A percentile compares a stretch with the other conserved stretches of the same genome.
These are phyloP conservation scores for Gymnopilus dilepis DNA, from an alignment of 768 basidiomycete species.

Conservation along the genomic window DNA sequence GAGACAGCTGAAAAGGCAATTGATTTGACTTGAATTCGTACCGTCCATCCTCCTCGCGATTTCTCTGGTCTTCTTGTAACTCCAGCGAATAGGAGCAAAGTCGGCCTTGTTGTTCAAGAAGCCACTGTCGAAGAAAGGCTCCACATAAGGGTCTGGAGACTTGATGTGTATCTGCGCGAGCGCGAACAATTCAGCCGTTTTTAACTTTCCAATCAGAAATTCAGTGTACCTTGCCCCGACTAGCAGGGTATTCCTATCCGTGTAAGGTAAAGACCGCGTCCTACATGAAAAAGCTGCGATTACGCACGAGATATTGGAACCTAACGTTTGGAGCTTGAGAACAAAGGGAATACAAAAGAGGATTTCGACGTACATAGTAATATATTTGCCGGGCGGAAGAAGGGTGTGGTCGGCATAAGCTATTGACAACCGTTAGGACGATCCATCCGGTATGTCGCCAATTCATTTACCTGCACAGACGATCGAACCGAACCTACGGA, in stretches of 20 bases:
- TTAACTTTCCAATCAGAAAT: background rate
- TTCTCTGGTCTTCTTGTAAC: conserved; percentile 79
- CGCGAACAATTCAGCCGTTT: background rate
- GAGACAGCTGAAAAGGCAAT: background rate
- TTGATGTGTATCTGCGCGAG: conserved; percentile 60
- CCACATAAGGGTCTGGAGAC: conserved; percentile 63
- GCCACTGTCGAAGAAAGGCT: conserved; percentile 72
- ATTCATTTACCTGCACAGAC: conserved; percentile 56
- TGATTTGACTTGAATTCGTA: conserved; percentile 28
- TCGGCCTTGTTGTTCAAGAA: conserved; percentile 84
- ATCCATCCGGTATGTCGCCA: background rate
- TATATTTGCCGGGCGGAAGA: conserved; percentile 73
- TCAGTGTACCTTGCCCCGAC: conserved; percentile 63
- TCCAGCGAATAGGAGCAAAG: conserved; percentile 77
- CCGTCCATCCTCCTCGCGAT: conserved; percentile 75
- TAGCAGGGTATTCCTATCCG: conserved; percentile 68
- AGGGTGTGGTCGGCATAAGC: conserved; percentile 75
- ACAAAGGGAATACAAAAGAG: background rate
- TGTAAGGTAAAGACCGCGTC: background rate
- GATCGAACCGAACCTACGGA: conserved; percentile 62
- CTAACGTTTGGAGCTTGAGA: conserved; percentile 22
- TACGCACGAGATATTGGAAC: conserved; percentile 67
- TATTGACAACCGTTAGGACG: conserved; percentile 16
- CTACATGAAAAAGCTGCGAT: background rate
- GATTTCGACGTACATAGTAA: conserved; percentile 55